Evolutionary conservation across 2,329 filamentous ascomycete species (phyloP).

Genomic region (Allantophomopsis cytisporea): DNA sequence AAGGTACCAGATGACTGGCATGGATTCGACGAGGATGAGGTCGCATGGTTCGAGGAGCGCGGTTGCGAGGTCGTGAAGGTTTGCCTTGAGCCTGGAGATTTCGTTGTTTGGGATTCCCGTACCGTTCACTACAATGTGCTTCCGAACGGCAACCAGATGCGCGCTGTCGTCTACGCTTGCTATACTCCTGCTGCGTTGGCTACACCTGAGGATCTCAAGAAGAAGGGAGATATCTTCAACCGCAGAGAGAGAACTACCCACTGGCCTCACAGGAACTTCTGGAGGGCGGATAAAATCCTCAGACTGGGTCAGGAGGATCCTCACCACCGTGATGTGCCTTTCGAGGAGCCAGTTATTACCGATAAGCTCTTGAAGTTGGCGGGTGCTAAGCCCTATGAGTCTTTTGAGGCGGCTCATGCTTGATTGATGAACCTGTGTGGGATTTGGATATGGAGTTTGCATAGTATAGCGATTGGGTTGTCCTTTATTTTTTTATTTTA

Average conservation of each 20-base stretch:
- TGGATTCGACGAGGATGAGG: conserved; percentile 19
- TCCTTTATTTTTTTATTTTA: too few relatives aligned
- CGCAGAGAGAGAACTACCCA: conserved; percentile 3
- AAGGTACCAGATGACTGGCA: conserved; percentile 6
- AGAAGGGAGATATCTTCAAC: conserved; percentile 3
- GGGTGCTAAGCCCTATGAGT: conserved; percentile 5
- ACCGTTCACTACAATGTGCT: conserved; percentile 28
- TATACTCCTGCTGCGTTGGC: conserved; percentile 3
- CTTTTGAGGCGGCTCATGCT: too few relatives aligned
- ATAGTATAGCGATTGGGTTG: too few relatives aligned
- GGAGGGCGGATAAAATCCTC: conserved; percentile 4
- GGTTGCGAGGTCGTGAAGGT: conserved; percentile 26
- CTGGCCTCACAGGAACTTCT: conserved; percentile 7
- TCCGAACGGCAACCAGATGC: conserved; percentile 19
- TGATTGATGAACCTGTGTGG: too few relatives aligned
- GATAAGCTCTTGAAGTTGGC: conserved; percentile 5
- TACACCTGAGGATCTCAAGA: conserved; percentile 1
- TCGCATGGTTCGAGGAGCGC: conserved; percentile 25
- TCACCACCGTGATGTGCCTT: conserved; percentile 5
- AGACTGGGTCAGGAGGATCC: conserved; percentile 7
- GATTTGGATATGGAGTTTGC: too few relatives aligned
- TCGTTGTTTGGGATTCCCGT: conserved; percentile 30
- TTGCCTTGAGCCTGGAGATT: conserved; percentile 24
- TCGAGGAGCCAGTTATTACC: conserved; percentile 5
- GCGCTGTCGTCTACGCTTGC: conserved; percentile 5